Conservation (phyloP, 1,284 basidiomycete species). For the Gastroboletus turbinatus region DNA sequence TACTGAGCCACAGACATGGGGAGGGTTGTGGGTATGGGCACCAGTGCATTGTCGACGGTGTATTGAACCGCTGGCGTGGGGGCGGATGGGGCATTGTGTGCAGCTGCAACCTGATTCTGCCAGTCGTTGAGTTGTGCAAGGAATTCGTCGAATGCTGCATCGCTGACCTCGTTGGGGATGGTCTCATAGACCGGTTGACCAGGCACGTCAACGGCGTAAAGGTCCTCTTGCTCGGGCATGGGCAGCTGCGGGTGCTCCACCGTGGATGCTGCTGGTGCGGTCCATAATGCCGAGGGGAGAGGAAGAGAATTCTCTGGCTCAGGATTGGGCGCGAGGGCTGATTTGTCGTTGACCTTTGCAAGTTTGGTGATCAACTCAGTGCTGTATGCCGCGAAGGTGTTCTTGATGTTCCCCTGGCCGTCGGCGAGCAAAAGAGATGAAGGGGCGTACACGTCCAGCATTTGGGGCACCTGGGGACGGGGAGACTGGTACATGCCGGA, state of each 20-base stretch:
- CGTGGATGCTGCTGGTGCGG: background rate
- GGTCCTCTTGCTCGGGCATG: background rate
- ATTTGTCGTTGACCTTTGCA: background rate
- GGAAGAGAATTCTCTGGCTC: too few relatives aligned
- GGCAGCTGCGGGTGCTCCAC: slow-evolving; percentile 7
- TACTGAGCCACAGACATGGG: background rate
- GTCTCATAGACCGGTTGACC: background rate
- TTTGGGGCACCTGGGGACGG: background rate
- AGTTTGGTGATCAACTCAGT: background rate
- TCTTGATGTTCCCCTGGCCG: background rate
- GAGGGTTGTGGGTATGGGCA: background rate
- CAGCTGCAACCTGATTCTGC: background rate
- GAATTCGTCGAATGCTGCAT: background rate
- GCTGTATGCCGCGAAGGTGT: background rate
- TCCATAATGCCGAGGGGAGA: background rate
- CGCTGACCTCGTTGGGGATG: background rate
- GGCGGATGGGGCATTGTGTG: background rate
- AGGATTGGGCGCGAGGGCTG: too few relatives aligned
- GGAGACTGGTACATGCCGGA: background rate
- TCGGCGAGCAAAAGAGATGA: background rate
- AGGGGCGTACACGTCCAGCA: background rate
- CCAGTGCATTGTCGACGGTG: background rate
- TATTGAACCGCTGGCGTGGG: too few relatives aligned
- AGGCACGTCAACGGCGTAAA: background rate
- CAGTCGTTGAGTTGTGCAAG: background rate